phyloP scores from a whole-genome alignment of 23 red algal genomes.

The Chondrus crispus region DNA sequence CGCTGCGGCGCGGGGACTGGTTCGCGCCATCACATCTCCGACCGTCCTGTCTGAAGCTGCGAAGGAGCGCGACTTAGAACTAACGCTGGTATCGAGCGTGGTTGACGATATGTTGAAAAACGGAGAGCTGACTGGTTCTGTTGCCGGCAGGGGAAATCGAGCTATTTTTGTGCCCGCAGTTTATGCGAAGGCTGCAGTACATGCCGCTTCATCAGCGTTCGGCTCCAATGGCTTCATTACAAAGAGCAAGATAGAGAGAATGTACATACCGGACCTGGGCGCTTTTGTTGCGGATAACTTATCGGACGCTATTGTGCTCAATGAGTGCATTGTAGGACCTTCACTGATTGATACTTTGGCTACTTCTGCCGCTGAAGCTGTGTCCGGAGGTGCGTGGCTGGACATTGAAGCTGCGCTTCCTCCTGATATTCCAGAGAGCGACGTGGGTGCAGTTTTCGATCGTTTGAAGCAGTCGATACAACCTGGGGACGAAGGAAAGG shows the following conservation, averaged over 20 bases:
- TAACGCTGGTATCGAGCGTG: neutral
- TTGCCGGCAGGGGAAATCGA: conserved; percentile 19
- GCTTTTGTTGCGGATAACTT: conserved; percentile 24
- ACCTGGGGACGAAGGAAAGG: neutral
- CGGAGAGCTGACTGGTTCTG: conserved; percentile 16
- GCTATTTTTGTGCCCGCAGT: conserved; percentile 29
- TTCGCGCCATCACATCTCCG: conserved; percentile 21
- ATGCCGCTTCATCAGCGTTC: conserved; percentile 14
- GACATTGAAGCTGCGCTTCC: conserved; percentile 43
- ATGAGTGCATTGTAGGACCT: conserved; percentile 38
- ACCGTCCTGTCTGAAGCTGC: conserved; percentile 35
- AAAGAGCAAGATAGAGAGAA: neutral
- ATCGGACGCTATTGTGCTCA: neutral
- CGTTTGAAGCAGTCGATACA: neutral
- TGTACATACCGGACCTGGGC: neutral
- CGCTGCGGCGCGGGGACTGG: conserved; percentile 31
- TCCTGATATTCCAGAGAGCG: conserved; percentile 25
- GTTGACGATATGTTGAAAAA: conserved; percentile 35
- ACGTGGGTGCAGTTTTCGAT: conserved; percentile 3
- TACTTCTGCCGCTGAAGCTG: conserved; percentile 32
- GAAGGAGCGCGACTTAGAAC: neutral
- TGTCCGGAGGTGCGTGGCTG: conserved; percentile 35
- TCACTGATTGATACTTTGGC: conserved; percentile 47
- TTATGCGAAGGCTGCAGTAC: conserved; percentile 1
- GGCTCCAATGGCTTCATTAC: conserved; percentile 37